phyloP scores from a whole-genome alignment of 208 protist species.

The Strigomonas oncopelti region DNA sequence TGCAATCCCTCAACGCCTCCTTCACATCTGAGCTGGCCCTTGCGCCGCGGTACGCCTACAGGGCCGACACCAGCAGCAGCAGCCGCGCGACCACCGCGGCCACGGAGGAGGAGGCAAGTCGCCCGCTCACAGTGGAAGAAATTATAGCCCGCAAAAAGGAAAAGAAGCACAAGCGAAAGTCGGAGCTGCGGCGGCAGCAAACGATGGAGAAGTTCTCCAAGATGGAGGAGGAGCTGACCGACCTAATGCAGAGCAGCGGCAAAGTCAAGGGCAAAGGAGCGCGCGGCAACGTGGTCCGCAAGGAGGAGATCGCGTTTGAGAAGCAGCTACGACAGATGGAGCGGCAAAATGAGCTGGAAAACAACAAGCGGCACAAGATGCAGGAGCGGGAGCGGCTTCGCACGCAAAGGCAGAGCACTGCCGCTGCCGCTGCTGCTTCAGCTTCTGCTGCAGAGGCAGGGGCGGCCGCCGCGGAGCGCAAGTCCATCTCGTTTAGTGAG shows the following conservation, averaged over 20 bases:
- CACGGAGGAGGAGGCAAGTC: slow-evolving; percentile 2
- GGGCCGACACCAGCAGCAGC: not conserved
- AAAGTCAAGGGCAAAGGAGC: slow-evolving; percentile 32
- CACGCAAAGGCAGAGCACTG: not conserved
- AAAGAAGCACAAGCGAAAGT: slow-evolving; percentile 69
- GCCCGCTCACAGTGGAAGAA: slow-evolving; percentile 29
- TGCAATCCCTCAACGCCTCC: slow-evolving; percentile 37
- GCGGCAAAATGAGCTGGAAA: slow-evolving; percentile 1
- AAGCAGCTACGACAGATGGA: slow-evolving; percentile 14
- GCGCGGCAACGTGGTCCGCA: slow-evolving; percentile 21
- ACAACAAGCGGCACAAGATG: slow-evolving; percentile 6
- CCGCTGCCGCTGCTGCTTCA: not conserved
- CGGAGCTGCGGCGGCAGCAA: slow-evolving; percentile 39
- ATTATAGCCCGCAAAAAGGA: slow-evolving; percentile 84
- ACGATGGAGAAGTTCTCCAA: slow-evolving; percentile 22
- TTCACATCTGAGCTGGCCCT: slow-evolving; percentile 14
- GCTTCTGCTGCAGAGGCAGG: too few species aligned
- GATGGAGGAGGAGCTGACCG: slow-evolving; percentile 43
- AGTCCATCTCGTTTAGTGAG: slow-evolving; percentile 52
- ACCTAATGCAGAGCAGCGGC: slow-evolving; percentile 20
- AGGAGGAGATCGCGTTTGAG: slow-evolving; percentile 22
- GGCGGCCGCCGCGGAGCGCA: slow-evolving; percentile 21
- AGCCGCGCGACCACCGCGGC: not conserved
- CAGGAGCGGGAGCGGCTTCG: not conserved
- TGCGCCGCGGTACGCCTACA: not conserved